A percentile compares a stretch with the other conserved stretches of the same genome.
phyloP scores from a whole-genome alignment of 768 basidiomycete genomes.

The Brasilioporus rufonigricans region DNA sequence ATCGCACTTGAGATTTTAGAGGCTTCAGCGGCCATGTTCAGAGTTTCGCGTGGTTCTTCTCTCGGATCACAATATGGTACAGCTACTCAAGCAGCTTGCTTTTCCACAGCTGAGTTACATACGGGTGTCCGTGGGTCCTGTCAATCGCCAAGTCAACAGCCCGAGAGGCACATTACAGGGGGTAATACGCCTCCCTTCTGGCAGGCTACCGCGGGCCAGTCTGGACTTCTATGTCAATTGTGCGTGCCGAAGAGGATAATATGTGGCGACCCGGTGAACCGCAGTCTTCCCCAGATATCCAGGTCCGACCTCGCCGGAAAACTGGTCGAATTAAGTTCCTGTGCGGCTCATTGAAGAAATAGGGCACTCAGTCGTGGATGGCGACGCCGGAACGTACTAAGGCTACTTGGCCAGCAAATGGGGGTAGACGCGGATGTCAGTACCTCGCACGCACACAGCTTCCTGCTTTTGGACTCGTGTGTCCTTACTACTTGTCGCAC shows the following conservation, averaged over 20 bases:
- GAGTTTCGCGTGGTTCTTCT: constrained; percentile 22
- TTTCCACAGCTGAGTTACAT: constrained; percentile 11
- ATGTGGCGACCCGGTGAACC: constrained; percentile 13
- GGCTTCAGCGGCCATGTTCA: constrained; percentile 15
- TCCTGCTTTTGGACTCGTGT: constrained; percentile 19
- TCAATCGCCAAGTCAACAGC: constrained; percentile 28
- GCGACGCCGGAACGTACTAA: constrained; percentile 23
- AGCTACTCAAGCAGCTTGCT: constrained; percentile 1
- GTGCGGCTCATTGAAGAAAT: constrained; percentile 8
- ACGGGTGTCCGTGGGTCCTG: constrained; percentile 23
- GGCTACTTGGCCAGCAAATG: constrained; percentile 13
- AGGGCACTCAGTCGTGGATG: constrained; percentile 11
- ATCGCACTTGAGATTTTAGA: constrained; percentile 26
- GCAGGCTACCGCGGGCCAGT: constrained; percentile 13
- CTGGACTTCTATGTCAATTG: constrained; percentile 19
- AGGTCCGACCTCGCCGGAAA: constrained; percentile 12
- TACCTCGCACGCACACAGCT: constrained; percentile 10
- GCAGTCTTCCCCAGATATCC: constrained; percentile 9
- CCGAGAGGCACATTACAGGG: constrained; percentile 10
- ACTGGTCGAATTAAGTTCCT: constrained; percentile 10
- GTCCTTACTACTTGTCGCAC: background rate
- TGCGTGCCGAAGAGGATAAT: constrained; percentile 17
- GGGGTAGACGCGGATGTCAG: constrained; percentile 17
- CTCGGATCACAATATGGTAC: constrained; percentile 23
- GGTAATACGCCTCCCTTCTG: constrained; percentile 18